Evolutionary conservation across 2,329 filamentous ascomycete species (phyloP), one percentile per base, ranked within the genome.

Genomic region (Pseudogymnoascus sp.): DNA sequence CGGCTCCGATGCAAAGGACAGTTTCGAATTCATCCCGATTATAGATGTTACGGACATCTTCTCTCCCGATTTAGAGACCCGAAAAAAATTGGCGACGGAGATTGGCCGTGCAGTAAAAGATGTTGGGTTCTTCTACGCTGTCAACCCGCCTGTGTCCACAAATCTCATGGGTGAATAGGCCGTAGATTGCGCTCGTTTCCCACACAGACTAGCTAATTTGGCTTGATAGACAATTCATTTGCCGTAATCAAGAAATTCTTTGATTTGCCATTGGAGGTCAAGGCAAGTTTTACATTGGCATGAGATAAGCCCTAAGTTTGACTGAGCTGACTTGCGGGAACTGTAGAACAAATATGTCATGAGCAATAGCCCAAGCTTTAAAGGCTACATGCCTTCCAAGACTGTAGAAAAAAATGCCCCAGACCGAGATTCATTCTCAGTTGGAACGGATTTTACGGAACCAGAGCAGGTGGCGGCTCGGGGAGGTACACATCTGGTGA

Each of bases 61-160:
- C 22, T 65, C 71, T 59, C 64, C 66, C 1, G 65, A 70, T 38
- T 41, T 71, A 0, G 63, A 69, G 7, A 67, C 66, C 2, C 68
- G 72, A 1, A 70, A 71, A 28, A 60, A 60, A 11, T 64, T 74
- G 6, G 73, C 74, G 0, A 35, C 62, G 1, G 57, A 69, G 28
- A 66, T 76, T 1, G 68, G 67, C 32, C 61, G 68, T 11, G 74
- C 74, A 0, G 70, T 71, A 1, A 66, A 70, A 25, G 70, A 66
- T 8, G 73, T 70, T 0, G 73, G 73, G 1, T 75, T 75, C 63
- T 74, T 75, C 62, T 75, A 75, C 57, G 34, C 34, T 37, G 34
- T 37, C 34, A 37, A 37, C 34, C 34, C 34, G 34, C 34, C 34
- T 37, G 34, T 37, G 34, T 37, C 34, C 34, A 37, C 12, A n/a